Conservation (phyloP, 2,329 filamentous ascomycete species). For the Plenodomus tracheiphilus region DNA sequence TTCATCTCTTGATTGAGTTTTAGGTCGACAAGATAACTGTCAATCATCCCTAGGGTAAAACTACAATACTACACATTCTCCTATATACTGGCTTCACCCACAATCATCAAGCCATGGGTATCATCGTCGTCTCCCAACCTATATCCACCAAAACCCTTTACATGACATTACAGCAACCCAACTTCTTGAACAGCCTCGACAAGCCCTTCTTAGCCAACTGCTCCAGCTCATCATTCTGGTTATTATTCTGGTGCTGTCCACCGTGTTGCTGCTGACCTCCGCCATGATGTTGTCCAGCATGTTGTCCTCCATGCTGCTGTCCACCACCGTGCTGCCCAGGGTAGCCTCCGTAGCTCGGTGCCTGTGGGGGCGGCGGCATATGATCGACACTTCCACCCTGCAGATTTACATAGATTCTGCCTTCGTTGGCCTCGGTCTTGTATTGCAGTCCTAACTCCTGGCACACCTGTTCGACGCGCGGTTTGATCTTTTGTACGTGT, state of each 20-base stretch:
- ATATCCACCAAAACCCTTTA: slow-evolving; percentile 39
- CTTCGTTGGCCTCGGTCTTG: slow-evolving; percentile 84
- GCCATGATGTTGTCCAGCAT: slow-evolving; percentile 40
- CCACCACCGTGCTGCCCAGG: slow-evolving; percentile 49
- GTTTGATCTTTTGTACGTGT: slow-evolving; percentile 92
- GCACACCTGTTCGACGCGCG: slow-evolving; percentile 87
- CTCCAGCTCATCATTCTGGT: slow-evolving; percentile 60
- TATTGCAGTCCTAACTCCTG: slow-evolving; percentile 80
- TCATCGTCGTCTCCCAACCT: not conserved
- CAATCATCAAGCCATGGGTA: not conserved
- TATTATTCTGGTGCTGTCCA: slow-evolving; percentile 32
- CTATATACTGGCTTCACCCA: not conserved
- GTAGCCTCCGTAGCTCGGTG: slow-evolving; percentile 42
- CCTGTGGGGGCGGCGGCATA: slow-evolving; percentile 46
- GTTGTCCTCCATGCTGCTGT: slow-evolving; percentile 44
- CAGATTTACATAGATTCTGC: slow-evolving; percentile 85
- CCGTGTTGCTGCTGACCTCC: slow-evolving; percentile 42
- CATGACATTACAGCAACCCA: slow-evolving; percentile 77
- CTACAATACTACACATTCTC: not conserved
- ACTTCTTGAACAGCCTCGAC: slow-evolving; percentile 63
- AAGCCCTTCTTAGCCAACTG: slow-evolving; percentile 64
- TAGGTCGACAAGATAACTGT: no score
- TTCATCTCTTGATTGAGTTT: no score
- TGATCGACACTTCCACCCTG: slow-evolving; percentile 64
- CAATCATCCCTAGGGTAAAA: not conserved